Conservation (phyloP, 2,329 filamentous ascomycete species). For the Cladosporium sp. region DNA sequence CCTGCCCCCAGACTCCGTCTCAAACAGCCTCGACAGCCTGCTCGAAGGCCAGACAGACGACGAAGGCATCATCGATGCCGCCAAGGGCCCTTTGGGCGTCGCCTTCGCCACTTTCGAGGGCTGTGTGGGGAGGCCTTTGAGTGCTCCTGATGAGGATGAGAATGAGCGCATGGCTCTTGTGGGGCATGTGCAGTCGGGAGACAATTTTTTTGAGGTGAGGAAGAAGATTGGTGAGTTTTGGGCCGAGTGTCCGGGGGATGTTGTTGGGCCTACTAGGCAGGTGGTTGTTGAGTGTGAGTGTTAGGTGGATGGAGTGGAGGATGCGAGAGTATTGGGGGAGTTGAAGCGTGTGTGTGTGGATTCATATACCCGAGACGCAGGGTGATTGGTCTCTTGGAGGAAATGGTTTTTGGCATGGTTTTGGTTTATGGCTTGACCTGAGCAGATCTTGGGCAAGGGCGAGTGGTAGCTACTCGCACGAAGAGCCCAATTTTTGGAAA, state of each 20-base stretch:
- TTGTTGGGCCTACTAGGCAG: conserved; percentile 4
- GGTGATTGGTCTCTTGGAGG: too few species aligned
- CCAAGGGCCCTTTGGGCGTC: not conserved
- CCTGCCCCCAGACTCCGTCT: not conserved
- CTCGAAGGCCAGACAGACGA: conserved; percentile 2
- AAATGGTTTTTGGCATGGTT: too few species aligned
- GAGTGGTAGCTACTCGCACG: too few species aligned
- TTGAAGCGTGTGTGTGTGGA: too few species aligned
- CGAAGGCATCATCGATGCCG: not conserved
- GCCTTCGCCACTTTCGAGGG: conserved; percentile 6
- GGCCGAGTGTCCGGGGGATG: conserved; percentile 2
- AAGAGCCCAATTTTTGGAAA: too few species aligned
- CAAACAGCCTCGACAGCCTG: conserved; percentile 1
- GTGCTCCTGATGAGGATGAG: not conserved
- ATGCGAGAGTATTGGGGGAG: too few species aligned
- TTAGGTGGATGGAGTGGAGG: too few species aligned
- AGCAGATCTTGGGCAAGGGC: too few species aligned
- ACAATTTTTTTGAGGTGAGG: conserved; percentile 6
- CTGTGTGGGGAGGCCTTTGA: conserved; percentile 1
- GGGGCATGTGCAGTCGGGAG: conserved; percentile 5
- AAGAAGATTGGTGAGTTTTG: conserved; percentile 3
- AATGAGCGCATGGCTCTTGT: conserved; percentile 1
- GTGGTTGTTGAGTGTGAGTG: conserved; percentile 4
- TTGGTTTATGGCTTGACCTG: too few species aligned
- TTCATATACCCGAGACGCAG: too few species aligned